These are phyloP conservation scores for Wallemia ichthyophaga DNA, from an alignment of 1,284 basidiomycete genomes.

Conservation along the genomic window DNA sequence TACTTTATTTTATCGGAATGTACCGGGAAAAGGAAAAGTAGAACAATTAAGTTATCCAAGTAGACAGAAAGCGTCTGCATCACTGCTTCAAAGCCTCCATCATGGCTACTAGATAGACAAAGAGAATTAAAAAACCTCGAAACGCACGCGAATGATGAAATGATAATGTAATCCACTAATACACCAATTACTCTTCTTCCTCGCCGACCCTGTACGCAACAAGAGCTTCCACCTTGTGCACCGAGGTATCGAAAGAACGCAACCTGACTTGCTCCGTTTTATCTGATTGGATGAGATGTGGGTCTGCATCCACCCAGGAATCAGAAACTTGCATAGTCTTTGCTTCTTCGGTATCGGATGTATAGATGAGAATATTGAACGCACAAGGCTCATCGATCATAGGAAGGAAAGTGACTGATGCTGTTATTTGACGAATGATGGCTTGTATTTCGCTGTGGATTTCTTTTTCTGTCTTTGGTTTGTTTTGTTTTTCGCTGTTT, in stretches of 20 bases:
- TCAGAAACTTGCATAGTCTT: constrained; percentile 45
- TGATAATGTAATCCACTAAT: neutral
- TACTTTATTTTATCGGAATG: no score
- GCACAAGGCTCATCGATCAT: constrained; percentile 78
- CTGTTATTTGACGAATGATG: constrained; percentile 94
- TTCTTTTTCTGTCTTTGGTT: constrained; percentile 40
- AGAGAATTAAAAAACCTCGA: no score
- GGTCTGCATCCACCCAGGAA: constrained; percentile 83
- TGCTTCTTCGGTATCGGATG: constrained; percentile 30
- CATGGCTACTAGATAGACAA: no score
- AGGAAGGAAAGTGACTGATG: constrained; percentile 78
- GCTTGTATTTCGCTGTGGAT: constrained; percentile 92
- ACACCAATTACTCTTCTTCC: neutral
- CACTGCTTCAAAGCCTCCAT: no score
- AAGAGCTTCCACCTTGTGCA: neutral
- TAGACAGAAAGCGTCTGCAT: no score
- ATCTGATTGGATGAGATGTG: constrained; percentile 72
- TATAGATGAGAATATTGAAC: constrained; percentile 89
- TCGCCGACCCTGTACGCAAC: neutral
- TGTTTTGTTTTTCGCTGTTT: constrained; percentile 9
- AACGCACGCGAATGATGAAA: no score
- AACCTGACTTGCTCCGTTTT: constrained; percentile 76
- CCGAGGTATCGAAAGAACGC: neutral
- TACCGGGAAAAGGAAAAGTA: no score
- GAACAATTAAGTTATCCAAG: no score